These are phyloP conservation scores for Phialophora macrospora DNA, from an alignment of 2,329 filamentous ascomycete species.

Conservation along the genomic window DNA sequence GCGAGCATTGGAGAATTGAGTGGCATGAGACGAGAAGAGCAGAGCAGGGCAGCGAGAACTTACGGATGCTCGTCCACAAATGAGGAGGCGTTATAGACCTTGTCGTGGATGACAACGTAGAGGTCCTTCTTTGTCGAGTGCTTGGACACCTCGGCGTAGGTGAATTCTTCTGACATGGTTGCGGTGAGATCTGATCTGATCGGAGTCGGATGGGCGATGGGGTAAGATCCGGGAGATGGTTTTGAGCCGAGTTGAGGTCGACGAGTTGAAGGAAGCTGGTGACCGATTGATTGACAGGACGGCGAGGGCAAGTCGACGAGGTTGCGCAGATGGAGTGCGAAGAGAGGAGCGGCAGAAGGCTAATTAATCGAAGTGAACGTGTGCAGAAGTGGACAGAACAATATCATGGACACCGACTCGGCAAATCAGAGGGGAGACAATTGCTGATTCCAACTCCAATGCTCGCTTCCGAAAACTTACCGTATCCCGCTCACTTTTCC, in stretches of 20 bases:
- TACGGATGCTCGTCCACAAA: slow-evolving; percentile 98
- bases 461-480: slow-evolving; percentile 16
- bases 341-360: not conserved
- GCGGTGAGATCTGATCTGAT: slow-evolving; percentile 6
- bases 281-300: not conserved
- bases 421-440: slow-evolving; percentile 33
- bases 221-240: slow-evolving; percentile 1
- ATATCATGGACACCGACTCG: not conserved
- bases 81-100: slow-evolving; percentile 86
- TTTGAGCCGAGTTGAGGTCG: not conserved
- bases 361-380: not conserved
- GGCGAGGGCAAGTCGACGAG: not conserved
- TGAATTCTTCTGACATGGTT: slow-evolving; percentile 65
- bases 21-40: not conserved
- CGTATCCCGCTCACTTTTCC: slow-evolving; percentile 10
- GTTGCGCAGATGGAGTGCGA: slow-evolving; percentile 4
- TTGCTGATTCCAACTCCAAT: slow-evolving; percentile 2
- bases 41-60: slow-evolving; percentile 43
- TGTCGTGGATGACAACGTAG: slow-evolving; percentile 90
- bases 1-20: slow-evolving; percentile 13
- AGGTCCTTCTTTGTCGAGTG: slow-evolving; percentile 93
- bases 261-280: not conserved
- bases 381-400: slow-evolving; percentile 9
- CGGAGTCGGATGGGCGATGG: not conserved
- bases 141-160: slow-evolving; percentile 78